Evolutionary conservation across 2,329 filamentous ascomycete species (phyloP), one percentile per base, ranked within the genome.

Genomic region (Nemania serpens): DNA sequence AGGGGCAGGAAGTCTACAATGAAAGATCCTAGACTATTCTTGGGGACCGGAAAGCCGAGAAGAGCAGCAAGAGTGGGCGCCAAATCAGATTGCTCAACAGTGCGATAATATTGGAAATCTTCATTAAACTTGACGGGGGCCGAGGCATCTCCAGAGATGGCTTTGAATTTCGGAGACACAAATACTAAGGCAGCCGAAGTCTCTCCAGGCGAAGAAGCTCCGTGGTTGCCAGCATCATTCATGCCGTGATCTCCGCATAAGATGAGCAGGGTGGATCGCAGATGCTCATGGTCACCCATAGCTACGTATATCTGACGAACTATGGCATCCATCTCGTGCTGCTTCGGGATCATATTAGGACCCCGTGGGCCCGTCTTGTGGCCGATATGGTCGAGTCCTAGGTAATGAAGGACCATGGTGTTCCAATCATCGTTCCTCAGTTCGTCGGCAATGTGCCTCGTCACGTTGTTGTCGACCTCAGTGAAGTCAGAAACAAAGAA

Each of bases 401-500:
- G 85, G 71, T 97, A 99, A 77, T 99, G 95, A 75, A 99, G 84
- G 18, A 99, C 88, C 88, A 98, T 90, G 2, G 90, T 90, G 74
- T 91, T 90, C 95, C 95, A 99, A 72, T 99, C 95, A 58, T 86
- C 78, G 42, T 86, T 88, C 58, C 80, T 76, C 62, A 99, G 81
- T 77, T 98, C 94, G 37, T 79, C 79, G 5, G 89, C 83, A 55
- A 99, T 82, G 79, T 99, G 92, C 64, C 95, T 87, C 2, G 95
- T 99, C 69, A 99, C 95, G 75, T 99, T 99, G 74, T 93, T 89
- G 77, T 99, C 95, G 66, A 99, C 96, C 79, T 99, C 93, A 51
- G 91, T 96, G 72, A 97, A 99, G 75, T 99, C 95, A 75, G 95
- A 93, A 69, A 99, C 95, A 76, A 98, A 99, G 76, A 99, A 99